A percentile compares a stretch with the other conserved stretches of the same genome.
Conservation (phyloP, 345 rosid species). For the Anastatica hierochuntica region DNA sequence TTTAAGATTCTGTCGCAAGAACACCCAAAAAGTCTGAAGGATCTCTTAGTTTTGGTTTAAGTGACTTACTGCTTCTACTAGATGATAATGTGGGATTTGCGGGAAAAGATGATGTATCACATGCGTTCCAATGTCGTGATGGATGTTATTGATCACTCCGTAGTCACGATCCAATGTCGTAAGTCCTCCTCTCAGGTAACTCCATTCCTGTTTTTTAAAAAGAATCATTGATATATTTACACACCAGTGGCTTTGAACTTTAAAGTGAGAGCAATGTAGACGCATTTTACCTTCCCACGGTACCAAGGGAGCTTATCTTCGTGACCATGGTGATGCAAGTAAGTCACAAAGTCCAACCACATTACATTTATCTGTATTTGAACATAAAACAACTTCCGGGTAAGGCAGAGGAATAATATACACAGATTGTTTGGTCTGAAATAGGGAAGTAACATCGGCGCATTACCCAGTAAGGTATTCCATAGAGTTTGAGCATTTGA, state of each 20-base stretch:
- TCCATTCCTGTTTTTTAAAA: slow-evolving; percentile 57
- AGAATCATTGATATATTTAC: not conserved
- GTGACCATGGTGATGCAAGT: slow-evolving; percentile 86
- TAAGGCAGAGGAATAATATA: not conserved
- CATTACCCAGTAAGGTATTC: slow-evolving; percentile 56
- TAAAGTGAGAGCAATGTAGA: not conserved
- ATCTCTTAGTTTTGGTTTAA: not conserved
- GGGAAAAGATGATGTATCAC: slow-evolving; percentile 93
- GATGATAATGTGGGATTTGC: slow-evolving; percentile 91
- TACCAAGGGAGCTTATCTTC: slow-evolving; percentile 88
- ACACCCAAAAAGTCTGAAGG: not conserved
- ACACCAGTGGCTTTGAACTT: not conserved
- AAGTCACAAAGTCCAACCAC: slow-evolving; percentile 88
- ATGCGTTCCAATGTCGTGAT: slow-evolving; percentile 94
- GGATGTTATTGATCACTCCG: slow-evolving; percentile 78
- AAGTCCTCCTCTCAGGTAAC: slow-evolving; percentile 86
- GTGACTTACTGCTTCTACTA: slow-evolving; percentile 69
- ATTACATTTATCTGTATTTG: slow-evolving; percentile 49
- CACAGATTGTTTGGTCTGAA: not conserved
- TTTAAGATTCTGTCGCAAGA: not conserved
- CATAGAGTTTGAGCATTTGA: slow-evolving; percentile 65
- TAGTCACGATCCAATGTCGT: slow-evolving; percentile 84
- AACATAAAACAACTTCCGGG: not conserved
- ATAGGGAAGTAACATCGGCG: not conserved
- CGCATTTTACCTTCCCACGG: slow-evolving; percentile 58